Conservation (phyloP, 192 early-diverging fungal genomes). For the Oehlia diaphana region DNA sequence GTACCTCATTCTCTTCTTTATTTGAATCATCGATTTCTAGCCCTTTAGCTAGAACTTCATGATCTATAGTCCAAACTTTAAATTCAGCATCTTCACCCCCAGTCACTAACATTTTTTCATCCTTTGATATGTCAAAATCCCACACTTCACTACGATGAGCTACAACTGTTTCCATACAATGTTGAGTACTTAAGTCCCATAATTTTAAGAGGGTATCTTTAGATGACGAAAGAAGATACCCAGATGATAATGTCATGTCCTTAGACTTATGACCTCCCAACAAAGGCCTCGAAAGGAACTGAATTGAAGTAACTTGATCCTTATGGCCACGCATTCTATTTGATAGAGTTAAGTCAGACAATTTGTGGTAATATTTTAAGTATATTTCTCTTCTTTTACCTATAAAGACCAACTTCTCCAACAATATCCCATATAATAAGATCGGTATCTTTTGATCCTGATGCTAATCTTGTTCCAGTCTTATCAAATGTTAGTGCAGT, state of each 20-base stretch:
- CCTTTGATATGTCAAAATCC: constrained; percentile 72
- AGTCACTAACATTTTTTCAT: constrained; percentile 72
- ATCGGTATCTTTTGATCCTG: constrained; percentile 92
- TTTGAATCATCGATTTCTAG: constrained; percentile 47
- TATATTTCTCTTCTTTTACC: constrained; percentile 25
- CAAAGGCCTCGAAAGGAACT: constrained; percentile 54
- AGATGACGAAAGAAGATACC: constrained; percentile 83
- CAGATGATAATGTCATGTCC: constrained; percentile 52
- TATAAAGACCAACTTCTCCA: constrained; percentile 82
- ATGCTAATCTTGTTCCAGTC: constrained; percentile 79
- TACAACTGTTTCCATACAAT: constrained; percentile 93
- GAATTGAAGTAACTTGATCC: constrained; percentile 84
- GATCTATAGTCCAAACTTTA: constrained; percentile 86
- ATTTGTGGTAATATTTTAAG: not conserved
- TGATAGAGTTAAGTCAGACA: not conserved
- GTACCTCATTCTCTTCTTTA: constrained; percentile 42
- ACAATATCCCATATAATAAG: constrained; percentile 95
- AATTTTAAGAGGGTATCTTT: constrained; percentile 96
- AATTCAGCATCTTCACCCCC: constrained; percentile 84
- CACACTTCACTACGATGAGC: constrained; percentile 94
- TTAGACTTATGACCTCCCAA: constrained; percentile 26
- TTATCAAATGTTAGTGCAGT: constrained; percentile 82
- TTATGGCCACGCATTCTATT: constrained; percentile 88
- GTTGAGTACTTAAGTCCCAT: constrained; percentile 93
- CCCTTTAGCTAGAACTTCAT: constrained; percentile 55